Evolutionary conservation across 2,329 filamentous ascomycete genomes (phyloP).

Genomic region (Aspergillus carbonarius): DNA sequence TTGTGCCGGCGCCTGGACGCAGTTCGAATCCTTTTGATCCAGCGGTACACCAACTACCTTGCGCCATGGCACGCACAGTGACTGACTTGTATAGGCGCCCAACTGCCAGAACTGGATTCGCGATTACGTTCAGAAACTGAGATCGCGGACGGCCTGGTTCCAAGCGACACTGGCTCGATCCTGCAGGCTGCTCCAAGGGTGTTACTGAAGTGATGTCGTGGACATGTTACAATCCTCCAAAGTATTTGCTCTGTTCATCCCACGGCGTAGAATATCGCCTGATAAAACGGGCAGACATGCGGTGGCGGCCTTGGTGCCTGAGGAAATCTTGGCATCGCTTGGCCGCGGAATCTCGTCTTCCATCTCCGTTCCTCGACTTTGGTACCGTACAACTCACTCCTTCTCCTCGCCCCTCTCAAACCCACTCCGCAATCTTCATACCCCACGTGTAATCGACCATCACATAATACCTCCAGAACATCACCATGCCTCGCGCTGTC

Average conservation of each 20-base stretch:
- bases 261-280: neutral
- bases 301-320: slow-evolving; percentile 17
- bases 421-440: neutral
- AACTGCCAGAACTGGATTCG: too few relatives aligned
- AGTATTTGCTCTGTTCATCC: neutral
- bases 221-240: neutral
- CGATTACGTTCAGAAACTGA: too few relatives aligned
- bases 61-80: too few relatives aligned
- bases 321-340: neutral
- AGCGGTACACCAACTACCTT: too few relatives aligned
- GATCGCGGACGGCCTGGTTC: too few relatives aligned
- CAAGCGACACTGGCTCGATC: too few relatives aligned
- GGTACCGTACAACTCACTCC: neutral
- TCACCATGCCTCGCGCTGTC: slow-evolving; percentile 42
- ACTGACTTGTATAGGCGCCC: too few relatives aligned
- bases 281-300: neutral
- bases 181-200: too few relatives aligned
- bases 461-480: neutral
- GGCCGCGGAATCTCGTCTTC: neutral
- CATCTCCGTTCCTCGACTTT: neutral
- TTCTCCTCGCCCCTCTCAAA: neutral
- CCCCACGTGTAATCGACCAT: neutral
- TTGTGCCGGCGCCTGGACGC: too few relatives aligned
- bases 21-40: too few relatives aligned
- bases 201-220: too few relatives aligned